Evolutionary conservation across 2,329 filamentous ascomycete species (phyloP).

Genomic region (Penicillium sp.): DNA sequence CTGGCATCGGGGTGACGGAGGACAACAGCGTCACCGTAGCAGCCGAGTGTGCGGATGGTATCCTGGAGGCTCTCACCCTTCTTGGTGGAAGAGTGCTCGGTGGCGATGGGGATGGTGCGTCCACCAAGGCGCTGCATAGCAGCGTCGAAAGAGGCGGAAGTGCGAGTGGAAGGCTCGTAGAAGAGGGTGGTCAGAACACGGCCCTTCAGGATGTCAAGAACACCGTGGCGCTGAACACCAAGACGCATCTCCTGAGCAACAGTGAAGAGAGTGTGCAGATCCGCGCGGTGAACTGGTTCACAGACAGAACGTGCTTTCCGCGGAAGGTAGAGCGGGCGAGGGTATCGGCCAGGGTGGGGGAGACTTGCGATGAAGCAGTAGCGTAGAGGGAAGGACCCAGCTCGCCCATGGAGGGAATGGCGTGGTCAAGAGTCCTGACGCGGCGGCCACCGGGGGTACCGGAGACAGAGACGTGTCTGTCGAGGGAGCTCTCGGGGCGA

Average conservation of each 20-base stretch:
- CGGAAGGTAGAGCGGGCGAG: conserved; percentile 84
- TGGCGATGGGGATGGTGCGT: conserved; percentile 77
- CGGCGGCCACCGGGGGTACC: conserved; percentile 41
- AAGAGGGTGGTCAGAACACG: conserved; percentile 90
- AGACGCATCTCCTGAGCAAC: conserved; percentile 97
- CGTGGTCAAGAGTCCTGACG: conserved; percentile 29
- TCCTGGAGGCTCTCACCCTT: conserved; percentile 96
- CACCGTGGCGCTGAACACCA: conserved; percentile 88
- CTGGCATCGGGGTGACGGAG: conserved; percentile 85
- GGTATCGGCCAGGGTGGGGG: conserved; percentile 66
- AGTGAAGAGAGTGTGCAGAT: conserved; percentile 92
- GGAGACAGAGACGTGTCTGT: conserved; percentile 40
- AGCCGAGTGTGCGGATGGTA: conserved; percentile 87
- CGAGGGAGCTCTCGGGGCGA: conserved; percentile 39
- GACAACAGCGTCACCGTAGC: conserved; percentile 94
- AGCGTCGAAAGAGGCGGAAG: conserved; percentile 92
- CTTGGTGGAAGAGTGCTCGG: conserved; percentile 81
- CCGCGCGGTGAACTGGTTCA: conserved; percentile 86
- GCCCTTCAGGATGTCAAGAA: conserved; percentile 82
- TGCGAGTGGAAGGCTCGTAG: conserved; percentile 96
- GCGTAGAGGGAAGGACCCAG: conserved; percentile 44
- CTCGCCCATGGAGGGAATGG: conserved; percentile 34
- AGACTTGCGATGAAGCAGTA: conserved; percentile 55
- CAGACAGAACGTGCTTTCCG: conserved; percentile 84
- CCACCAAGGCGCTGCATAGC: conserved; percentile 98